Evolutionary conservation across 2,329 filamentous ascomycete genomes (phyloP).

Genomic region (Ascochyta koolunga): DNA sequence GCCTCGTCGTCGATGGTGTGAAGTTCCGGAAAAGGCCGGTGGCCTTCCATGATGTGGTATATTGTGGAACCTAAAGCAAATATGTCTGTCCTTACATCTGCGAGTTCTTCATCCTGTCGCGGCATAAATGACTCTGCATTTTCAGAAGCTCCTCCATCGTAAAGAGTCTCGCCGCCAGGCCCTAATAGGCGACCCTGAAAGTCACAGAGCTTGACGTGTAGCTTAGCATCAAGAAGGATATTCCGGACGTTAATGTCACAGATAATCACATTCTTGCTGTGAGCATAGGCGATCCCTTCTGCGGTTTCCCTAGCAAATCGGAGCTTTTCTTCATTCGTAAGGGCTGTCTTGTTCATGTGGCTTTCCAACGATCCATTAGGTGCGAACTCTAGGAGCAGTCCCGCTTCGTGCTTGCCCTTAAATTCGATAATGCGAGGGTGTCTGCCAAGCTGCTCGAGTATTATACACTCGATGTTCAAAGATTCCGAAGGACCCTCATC

Average conservation of each 20-base stretch:
- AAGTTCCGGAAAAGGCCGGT: slow-evolving; percentile 22
- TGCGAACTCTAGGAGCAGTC: slow-evolving; percentile 17
- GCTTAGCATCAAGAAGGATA: slow-evolving; percentile 10
- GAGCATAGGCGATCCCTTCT: slow-evolving; percentile 16
- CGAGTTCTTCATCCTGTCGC: slow-evolving; percentile 17
- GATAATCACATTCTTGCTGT: slow-evolving; percentile 16
- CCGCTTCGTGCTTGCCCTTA: slow-evolving; percentile 14
- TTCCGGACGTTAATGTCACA: slow-evolving; percentile 16
- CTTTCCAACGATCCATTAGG: slow-evolving; percentile 13
- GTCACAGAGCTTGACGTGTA: slow-evolving; percentile 19
- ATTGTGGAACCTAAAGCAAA: slow-evolving; percentile 32
- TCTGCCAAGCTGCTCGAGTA: slow-evolving; percentile 10
- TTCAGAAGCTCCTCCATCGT: slow-evolving; percentile 17
- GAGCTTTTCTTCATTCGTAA: neutral
- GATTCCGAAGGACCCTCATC: neutral
- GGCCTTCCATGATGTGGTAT: slow-evolving; percentile 26
- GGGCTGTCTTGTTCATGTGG: slow-evolving; percentile 5
- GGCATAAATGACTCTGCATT: slow-evolving; percentile 28
- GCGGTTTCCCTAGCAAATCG: slow-evolving; percentile 10
- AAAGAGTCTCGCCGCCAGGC: neutral
- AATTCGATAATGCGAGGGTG: slow-evolving; percentile 19
- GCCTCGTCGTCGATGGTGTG: slow-evolving; percentile 24
- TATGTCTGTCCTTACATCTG: slow-evolving; percentile 25
- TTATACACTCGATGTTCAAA: slow-evolving; percentile 2
- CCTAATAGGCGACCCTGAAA: slow-evolving; percentile 20